Conservation (phyloP, 352 stramenopile genomes). For the Phytophthora meadii region DNA sequence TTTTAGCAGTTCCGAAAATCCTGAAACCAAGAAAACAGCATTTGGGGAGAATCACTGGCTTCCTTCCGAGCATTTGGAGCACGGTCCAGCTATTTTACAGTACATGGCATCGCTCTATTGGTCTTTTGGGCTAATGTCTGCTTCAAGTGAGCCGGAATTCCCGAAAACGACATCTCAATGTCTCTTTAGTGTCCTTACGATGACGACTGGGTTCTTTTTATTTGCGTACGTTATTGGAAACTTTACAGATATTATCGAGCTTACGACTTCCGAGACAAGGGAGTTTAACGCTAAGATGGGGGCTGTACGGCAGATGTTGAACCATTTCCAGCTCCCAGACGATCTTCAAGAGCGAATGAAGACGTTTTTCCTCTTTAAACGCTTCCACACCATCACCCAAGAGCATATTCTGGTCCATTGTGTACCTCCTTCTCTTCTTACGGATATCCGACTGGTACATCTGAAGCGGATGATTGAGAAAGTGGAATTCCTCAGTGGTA, state of each 20-base stretch:
- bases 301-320: slow-evolving; percentile 57
- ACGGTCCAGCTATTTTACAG: slow-evolving; percentile 36
- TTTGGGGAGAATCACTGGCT: slow-evolving; percentile 51
- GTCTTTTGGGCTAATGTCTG: slow-evolving; percentile 73
- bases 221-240: slow-evolving; percentile 86
- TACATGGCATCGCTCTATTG: slow-evolving; percentile 74
- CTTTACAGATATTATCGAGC: slow-evolving; percentile 69
- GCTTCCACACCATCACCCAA: slow-evolving; percentile 75
- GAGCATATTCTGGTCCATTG: slow-evolving; percentile 65
- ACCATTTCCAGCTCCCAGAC: slow-evolving; percentile 58
- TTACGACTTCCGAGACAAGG: slow-evolving; percentile 65
- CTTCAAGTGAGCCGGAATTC: slow-evolving; percentile 57
- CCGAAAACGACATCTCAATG: slow-evolving; percentile 59
- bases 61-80: slow-evolving; percentile 38
- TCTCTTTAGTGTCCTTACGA: slow-evolving; percentile 58
- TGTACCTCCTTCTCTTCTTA: slow-evolving; percentile 68
- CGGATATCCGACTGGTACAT: slow-evolving; percentile 72
- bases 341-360: slow-evolving; percentile 60
- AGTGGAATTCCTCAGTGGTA: slow-evolving; percentile 64
- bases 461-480: slow-evolving; percentile 76
- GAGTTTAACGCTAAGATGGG: slow-evolving; percentile 67
- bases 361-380: slow-evolving; percentile 72
- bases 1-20: slow-evolving; percentile 7
- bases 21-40: slow-evolving; percentile 1
- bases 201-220: slow-evolving; percentile 74